Percentiles rank a stretch among this genome's conserved stretches.
Evolutionary conservation across 352 stramenopile species (phyloP).

Genomic region (Lagenidium sp.): DNA sequence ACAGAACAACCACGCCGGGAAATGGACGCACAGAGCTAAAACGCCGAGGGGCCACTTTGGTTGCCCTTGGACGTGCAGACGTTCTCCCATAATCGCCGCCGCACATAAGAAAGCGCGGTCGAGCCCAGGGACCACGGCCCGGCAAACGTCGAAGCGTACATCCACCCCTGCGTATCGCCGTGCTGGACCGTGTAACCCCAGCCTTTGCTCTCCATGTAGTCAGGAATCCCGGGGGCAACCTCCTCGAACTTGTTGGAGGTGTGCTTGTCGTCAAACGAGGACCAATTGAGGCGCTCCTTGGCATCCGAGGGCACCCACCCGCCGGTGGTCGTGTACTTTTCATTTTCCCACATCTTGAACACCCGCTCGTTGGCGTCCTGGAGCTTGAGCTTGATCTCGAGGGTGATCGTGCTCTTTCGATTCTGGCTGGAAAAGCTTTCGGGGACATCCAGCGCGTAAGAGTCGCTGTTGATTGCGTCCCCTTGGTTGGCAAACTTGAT

Average conservation of each 20-base stretch:
- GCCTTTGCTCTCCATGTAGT: constrained; percentile 35
- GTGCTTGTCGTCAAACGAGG: constrained; percentile 38
- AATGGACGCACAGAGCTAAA: too few species aligned
- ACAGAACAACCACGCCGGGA: too few species aligned
- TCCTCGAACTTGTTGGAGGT: constrained; percentile 62
- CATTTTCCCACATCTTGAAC: constrained; percentile 62
- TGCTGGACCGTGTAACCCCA: constrained; percentile 63
- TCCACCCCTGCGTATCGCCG: constrained; percentile 58
- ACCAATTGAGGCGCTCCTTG: constrained; percentile 44
- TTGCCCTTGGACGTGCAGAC: too few species aligned
- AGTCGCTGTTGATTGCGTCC: constrained; percentile 40
- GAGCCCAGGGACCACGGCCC: constrained; percentile 39
- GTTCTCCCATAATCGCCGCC: constrained; percentile 65
- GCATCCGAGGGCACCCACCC: constrained; percentile 41
- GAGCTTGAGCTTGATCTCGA: constrained; percentile 37
- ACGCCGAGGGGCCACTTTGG: too few species aligned
- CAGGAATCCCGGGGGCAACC: constrained; percentile 41
- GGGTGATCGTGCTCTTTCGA: constrained; percentile 19
- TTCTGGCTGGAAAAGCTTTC: constrained; percentile 25
- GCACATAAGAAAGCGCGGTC: constrained; percentile 23
- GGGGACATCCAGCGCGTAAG: constrained; percentile 35
- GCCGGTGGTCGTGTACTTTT: constrained; percentile 29
- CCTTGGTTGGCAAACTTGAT: constrained; percentile 35
- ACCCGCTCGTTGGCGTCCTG: constrained; percentile 46
- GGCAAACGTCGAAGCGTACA: constrained; percentile 58